Conservation (phyloP, 768 basidiomycete species). For the Boletus vermiculosoides region DNA sequence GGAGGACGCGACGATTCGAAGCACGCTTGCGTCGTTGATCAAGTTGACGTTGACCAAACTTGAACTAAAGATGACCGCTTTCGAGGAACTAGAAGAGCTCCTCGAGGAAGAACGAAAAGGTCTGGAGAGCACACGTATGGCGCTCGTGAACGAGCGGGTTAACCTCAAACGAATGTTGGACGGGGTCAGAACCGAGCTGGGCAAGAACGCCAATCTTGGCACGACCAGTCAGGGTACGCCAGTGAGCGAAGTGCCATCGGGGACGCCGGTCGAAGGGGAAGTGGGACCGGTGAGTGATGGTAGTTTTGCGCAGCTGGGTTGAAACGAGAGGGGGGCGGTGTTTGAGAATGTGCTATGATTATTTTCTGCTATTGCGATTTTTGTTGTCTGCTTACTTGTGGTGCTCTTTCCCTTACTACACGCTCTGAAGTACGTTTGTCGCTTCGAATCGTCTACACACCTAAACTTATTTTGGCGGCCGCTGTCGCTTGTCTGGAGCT, state of each 20-base stretch:
- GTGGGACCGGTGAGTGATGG: slow-evolving; percentile 57
- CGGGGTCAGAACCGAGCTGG: slow-evolving; percentile 60
- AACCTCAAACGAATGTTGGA: slow-evolving; percentile 73
- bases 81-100: slow-evolving; percentile 90
- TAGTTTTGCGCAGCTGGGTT: slow-evolving; percentile 50
- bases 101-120: slow-evolving; percentile 87
- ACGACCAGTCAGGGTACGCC: slow-evolving; percentile 61
- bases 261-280: slow-evolving; percentile 47
- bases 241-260: slow-evolving; percentile 50
- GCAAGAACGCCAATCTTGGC: slow-evolving; percentile 51
- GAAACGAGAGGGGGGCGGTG: slow-evolving; percentile 7
- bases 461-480: slow-evolving; percentile 1
- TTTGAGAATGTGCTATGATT: slow-evolving; percentile 17
- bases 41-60: slow-evolving; percentile 84
- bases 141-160: slow-evolving; percentile 76
- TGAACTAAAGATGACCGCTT: slow-evolving; percentile 92
- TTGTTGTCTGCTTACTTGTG: slow-evolving; percentile 17
- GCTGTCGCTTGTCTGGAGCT: neutral
- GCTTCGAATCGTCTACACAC: slow-evolving; percentile 4
- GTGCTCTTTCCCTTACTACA: neutral
- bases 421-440: slow-evolving; percentile 5
- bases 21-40: slow-evolving; percentile 79
- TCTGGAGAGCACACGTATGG: slow-evolving; percentile 79
- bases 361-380: slow-evolving; percentile 26
- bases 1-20: slow-evolving; percentile 79